Evolutionary conservation across 192 early-diverging fungal genomes (phyloP), one percentile per base, ranked within the genome.

Genomic region (Pilobolus umbonatus): DNA sequence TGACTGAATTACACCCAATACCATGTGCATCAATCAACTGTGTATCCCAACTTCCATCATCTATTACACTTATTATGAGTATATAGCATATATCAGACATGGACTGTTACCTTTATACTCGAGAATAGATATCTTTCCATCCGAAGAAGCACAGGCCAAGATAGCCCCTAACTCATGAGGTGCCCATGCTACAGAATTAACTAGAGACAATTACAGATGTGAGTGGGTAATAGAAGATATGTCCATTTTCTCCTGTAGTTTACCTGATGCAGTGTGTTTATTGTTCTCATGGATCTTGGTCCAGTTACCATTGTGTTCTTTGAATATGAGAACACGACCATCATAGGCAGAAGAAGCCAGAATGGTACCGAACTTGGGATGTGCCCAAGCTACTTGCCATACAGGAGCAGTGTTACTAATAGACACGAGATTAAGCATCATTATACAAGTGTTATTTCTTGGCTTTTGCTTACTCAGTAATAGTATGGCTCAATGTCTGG

Each of bases 331-430:
- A 32, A 98, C 95, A 38, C 88, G 87, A n/a, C 86, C 83, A 64
- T 99, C 97, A 69, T 97, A 97, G 17, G 92, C 91, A 72, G 93
- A 96, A 22, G 93, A 96, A 14, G 97, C 97, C 19, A 99, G 76
- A 39, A 99, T 87, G 64, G 77, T 88, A 46, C 95, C 95, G 76
- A 91, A 99, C 72, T 96, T 96, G 38, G 97, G 97, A 66, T 99
- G 97, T 12, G 95, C 94, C 97, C 97, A 99, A 15, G 93, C 80
- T 21, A 99, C 89, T 68, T 96, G 94, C 97, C 97, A 99, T n/a
- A 99, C 95, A 3, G 97, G 97, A 21, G 94, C 95, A 44, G 90
- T 86, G 69, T 99, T 95, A 32, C 89, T 94, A 71, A 57, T 25
- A 54, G 15, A 36, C 38, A 34, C n/a, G n/a, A n/a, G n/a, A n/a